Evolutionary conservation across 495 filamentous ascomycete species (phyloP).

Genomic region (Aspergillus nanangensis): DNA sequence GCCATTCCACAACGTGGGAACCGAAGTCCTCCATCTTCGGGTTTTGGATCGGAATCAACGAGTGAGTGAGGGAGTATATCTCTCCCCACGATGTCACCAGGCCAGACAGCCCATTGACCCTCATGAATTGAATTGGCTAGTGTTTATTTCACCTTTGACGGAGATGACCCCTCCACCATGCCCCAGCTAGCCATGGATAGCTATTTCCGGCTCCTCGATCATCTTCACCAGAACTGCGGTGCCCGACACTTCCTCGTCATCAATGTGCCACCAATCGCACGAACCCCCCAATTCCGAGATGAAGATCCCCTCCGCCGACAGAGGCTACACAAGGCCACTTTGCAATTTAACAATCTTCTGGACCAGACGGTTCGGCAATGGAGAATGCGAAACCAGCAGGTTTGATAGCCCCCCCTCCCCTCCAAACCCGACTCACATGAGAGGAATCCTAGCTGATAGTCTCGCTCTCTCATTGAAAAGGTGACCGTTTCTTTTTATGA

Average conservation of each 20-base stretch:
- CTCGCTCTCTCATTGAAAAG: no score
- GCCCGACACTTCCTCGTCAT: slow-evolving; percentile 65
- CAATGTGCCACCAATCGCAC: slow-evolving; percentile 60
- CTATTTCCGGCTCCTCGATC: slow-evolving; percentile 3
- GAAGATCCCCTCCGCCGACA: background rate
- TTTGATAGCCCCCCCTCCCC: background rate
- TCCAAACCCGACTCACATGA: background rate
- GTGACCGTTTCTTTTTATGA: slow-evolving; percentile 3
- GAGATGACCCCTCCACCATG: background rate
- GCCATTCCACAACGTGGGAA: background rate
- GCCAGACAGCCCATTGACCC: background rate
- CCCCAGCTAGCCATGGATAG: background rate
- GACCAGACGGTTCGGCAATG: background rate
- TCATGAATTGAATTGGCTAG: background rate
- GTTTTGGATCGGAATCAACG: slow-evolving; percentile 70
- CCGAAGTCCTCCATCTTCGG: slow-evolving; percentile 50
- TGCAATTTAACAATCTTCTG: background rate
- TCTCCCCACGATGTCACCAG: background rate
- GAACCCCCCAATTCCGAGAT: slow-evolving; percentile 12
- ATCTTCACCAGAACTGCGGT: slow-evolving; percentile 53
- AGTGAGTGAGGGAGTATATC: slow-evolving; percentile 20
- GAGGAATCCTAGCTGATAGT: background rate
- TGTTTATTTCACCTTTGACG: background rate
- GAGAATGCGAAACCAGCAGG: background rate
- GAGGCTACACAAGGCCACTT: background rate